Conservation (phyloP, 2,329 filamentous ascomycete genomes). For the Monosporascus sp. region DNA sequence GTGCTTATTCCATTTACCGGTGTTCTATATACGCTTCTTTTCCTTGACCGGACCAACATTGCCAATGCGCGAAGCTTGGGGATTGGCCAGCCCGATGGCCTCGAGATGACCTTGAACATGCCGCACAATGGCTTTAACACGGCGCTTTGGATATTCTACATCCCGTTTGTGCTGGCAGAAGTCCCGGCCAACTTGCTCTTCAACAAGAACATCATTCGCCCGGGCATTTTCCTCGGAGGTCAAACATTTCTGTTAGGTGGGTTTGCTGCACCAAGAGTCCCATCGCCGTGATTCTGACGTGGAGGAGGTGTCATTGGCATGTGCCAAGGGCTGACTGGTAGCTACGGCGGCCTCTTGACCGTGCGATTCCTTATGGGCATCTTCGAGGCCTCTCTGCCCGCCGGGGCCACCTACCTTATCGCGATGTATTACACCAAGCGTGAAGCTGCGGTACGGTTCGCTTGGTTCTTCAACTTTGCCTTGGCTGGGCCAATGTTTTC, state of each 20-base stretch:
- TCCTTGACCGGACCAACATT: slow-evolving; percentile 29
- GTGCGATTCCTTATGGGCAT: slow-evolving; percentile 62
- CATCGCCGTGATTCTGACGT: slow-evolving; percentile 7
- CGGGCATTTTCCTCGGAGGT: slow-evolving; percentile 31
- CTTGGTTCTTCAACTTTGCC: slow-evolving; percentile 31
- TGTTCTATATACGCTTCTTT: slow-evolving; percentile 23
- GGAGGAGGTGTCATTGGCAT: slow-evolving; percentile 33
- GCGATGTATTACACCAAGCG: slow-evolving; percentile 23
- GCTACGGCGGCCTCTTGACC: slow-evolving; percentile 31
- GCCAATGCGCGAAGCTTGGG: slow-evolving; percentile 36
- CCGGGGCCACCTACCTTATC: slow-evolving; percentile 25
- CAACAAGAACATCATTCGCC: slow-evolving; percentile 31
- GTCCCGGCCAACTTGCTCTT: slow-evolving; percentile 42
- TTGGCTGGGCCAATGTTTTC: slow-evolving; percentile 33
- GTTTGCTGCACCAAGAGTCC: slow-evolving; percentile 5
- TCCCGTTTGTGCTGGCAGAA: slow-evolving; percentile 39
- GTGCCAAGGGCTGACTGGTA: slow-evolving; percentile 35
- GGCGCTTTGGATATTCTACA: slow-evolving; percentile 38
- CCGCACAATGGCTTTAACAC: slow-evolving; percentile 35
- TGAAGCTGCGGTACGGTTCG: slow-evolving; percentile 20
- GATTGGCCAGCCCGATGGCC: slow-evolving; percentile 29
- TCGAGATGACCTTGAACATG: slow-evolving; percentile 39
- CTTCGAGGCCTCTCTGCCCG: slow-evolving; percentile 53
- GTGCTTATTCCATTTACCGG: slow-evolving; percentile 23
- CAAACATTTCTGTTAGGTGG: slow-evolving; percentile 36